phyloP scores from a whole-genome alignment of 192 early-diverging fungal species.

The Lobosporangium transversale region DNA sequence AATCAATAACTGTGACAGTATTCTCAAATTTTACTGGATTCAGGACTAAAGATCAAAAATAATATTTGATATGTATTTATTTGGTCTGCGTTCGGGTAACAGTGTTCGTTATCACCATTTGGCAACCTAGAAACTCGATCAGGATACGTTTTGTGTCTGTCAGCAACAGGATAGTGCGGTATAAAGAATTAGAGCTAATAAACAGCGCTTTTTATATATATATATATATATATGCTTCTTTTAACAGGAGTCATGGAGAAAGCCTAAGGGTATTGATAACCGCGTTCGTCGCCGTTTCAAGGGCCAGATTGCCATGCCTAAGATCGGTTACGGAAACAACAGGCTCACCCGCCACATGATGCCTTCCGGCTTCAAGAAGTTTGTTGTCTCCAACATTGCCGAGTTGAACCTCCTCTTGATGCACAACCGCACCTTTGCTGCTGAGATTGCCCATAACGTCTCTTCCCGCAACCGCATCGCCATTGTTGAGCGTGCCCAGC shows the following conservation, averaged over 20 bases:
- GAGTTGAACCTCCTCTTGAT: constrained; percentile 97
- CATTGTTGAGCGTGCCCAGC: constrained; percentile 93
- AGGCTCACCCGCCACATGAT: constrained; percentile 95
- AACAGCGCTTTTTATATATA: constrained; percentile 6
- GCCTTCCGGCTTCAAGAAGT: constrained; percentile 99
- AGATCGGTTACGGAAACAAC: constrained; percentile 99
- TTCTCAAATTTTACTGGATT: too few species aligned
- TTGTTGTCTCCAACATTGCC: constrained; percentile 88
- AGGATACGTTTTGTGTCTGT: too few species aligned
- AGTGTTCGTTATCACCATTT: too few species aligned
- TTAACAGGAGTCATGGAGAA: constrained; percentile 94
- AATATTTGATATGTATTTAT: too few species aligned
- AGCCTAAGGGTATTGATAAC: constrained; percentile 99
- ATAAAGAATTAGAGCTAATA: constrained; percentile 15
- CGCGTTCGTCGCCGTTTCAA: constrained; percentile 98
- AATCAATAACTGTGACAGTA: too few species aligned
- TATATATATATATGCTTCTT: too few species aligned
- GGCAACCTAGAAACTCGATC: too few species aligned
- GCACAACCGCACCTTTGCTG: constrained; percentile 99
- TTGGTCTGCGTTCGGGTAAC: too few species aligned
- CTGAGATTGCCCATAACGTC: constrained; percentile 99
- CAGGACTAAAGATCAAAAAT: too few species aligned
- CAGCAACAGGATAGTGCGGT: background rate
- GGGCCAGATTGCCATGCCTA: constrained; percentile 97
- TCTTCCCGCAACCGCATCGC: constrained; percentile 92